phyloP scores from a whole-genome alignment of 176 grass and related monocot genomes.

The Phyllostachys edulis region DNA sequence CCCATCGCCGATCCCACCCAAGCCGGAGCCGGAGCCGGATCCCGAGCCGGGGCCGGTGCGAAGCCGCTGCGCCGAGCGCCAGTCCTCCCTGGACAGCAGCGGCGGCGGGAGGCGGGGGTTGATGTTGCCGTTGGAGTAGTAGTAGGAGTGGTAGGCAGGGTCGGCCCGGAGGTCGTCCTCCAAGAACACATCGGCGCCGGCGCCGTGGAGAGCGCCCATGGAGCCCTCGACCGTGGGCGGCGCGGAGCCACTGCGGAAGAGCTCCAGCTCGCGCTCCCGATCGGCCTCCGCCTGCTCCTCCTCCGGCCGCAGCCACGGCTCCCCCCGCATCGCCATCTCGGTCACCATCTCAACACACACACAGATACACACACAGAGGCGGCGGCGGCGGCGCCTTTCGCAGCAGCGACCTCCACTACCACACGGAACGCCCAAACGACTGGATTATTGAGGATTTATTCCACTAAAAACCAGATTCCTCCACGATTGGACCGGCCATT shows the following conservation, averaged over 20 bases:
- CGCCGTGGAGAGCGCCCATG: not conserved
- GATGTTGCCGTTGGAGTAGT: constrained; percentile 2
- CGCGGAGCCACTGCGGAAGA: constrained; percentile 44
- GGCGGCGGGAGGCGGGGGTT: constrained; percentile 44
- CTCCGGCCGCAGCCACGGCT: constrained; percentile 3
- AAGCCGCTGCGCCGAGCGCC: constrained; percentile 29
- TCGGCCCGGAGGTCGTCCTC: constrained; percentile 41
- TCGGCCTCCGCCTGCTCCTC: constrained; percentile 21
- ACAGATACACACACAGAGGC: not conserved
- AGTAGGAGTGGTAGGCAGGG: constrained; percentile 40
- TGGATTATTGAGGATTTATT: not conserved
- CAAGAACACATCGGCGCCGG: constrained; percentile 5
- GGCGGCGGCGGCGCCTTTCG: not conserved
- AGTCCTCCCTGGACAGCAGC: constrained; percentile 34
- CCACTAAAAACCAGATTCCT: not conserved
- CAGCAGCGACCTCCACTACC: not conserved
- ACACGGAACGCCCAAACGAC: not conserved
- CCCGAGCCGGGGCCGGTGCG: constrained; percentile 8
- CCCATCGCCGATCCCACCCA: constrained; percentile 35
- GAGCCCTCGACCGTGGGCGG: constrained; percentile 38
- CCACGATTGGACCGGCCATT: not conserved
- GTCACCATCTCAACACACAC: constrained; percentile 19
- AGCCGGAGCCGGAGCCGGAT: too few species aligned
- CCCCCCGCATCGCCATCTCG: constrained; percentile 32
- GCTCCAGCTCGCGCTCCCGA: constrained; percentile 29